Evolutionary conservation across 2,329 filamentous ascomycete species (phyloP), one percentile per base, ranked within the genome.

Genomic region (Colletotrichum orchidophilum): DNA sequence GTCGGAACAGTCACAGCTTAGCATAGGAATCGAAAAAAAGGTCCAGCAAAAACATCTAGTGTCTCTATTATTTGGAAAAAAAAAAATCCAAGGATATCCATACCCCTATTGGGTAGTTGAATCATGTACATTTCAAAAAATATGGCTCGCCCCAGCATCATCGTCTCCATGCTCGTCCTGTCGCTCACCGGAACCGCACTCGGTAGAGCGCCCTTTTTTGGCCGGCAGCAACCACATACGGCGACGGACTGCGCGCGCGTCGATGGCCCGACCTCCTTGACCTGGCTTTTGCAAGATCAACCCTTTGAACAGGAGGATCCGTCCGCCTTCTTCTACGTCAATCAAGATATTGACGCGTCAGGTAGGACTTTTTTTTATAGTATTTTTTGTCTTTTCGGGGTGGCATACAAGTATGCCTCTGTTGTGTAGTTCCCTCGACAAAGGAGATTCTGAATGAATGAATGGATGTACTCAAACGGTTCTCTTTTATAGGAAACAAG

Each of bases 291-390:
- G 35, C 66, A 70, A 29, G 70, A 72, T 46, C 70, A 72, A 62
- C 66, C 70, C 54, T 72, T 72, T 52, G 70, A 70, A 49, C 70
- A 65, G 46, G 70, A 69, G 29, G 70, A 72, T 26, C 70, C 70
- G 49, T 70, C 66, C 18, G 55, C 66, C n/a, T 72, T 72, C n/a
- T 72, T 72, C 54, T 72, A 72, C 66, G 70, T 72, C 54, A 72
- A 72, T 39, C 70, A 72, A 29, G 70, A 72, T 27, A 70, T 70
- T 31, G 70, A 70, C 55, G 70, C 70, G 49, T 50, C 70, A 42
- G 70, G 70, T 72, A 61, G 24, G 55, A 31, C 24, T 29, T 2
- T 13, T 9, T 61, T 3, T 29, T 31, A 6, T 24, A 31, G 2
- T 12, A 5, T 27, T 1, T 42, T 4, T 31, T 35, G 6, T 31